Evolutionary conservation across 2,329 filamentous ascomycete genomes (phyloP), one percentile per base, ranked within the genome.

Genomic region (Trichoderma endophyticum): DNA sequence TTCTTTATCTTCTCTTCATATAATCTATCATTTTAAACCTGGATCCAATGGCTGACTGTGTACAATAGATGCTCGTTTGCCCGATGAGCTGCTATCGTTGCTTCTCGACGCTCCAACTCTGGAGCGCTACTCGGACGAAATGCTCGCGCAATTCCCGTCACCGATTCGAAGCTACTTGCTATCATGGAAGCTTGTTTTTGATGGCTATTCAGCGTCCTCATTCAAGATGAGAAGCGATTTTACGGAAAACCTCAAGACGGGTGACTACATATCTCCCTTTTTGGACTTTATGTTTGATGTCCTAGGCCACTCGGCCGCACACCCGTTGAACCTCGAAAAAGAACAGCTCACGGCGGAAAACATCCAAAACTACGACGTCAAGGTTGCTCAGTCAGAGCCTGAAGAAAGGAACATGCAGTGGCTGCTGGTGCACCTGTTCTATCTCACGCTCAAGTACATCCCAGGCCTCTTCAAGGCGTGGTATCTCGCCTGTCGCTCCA

Each of bases 121-220:
- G 3, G 88, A 92, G n/a, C 85, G 86, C 14, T 88, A 94, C 60
- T 85, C 87, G 0, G 89, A 92, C 61, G 87, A 91, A 9, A 84
- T 87, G 43, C 89, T 94, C 26, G 86, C 90, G 6, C 85, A 88
- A 18, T 92, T 95, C 76, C 94, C 94, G 12, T 83, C 89, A 0
- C 79, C 88, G 0, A 85, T 97, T 62, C 89, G 94, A 67, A 90
- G 91, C 11, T 99, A 98, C 77, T 86, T 99, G 3, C 85, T 97
- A 32, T 92, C 93, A 12, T 99, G 96, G 96, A 89, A 93, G 74
- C 85, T 98, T 1, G 87, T 98, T 0, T 98, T 97, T 78, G 94
- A 97, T 76, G 91, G 95, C 59, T 97, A 95, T 78, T 84, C 86
- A 21, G 89, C 90, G 24, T 90, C 94, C 14, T 93, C 95, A 0